phyloP scores from a whole-genome alignment of 2,329 filamentous ascomycete genomes.

The Calonectria ilicicola region DNA sequence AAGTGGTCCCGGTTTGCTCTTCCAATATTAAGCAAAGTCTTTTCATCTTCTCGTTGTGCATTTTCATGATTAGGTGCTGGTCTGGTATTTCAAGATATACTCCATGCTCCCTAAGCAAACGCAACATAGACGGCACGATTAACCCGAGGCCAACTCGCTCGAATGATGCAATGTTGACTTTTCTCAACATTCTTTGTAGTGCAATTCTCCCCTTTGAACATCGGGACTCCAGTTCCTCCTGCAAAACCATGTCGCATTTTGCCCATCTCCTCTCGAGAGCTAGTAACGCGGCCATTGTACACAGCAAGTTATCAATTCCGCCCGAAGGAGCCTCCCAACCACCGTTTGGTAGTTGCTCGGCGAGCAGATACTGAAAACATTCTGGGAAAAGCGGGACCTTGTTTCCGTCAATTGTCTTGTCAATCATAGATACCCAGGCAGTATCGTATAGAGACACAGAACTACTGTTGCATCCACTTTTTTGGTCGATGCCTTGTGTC shows the following conservation, averaged over 20 bases:
- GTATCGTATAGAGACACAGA: background rate
- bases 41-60: background rate
- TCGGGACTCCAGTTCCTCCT: background rate
- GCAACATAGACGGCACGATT: background rate
- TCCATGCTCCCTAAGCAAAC: background rate
- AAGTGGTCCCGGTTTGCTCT: background rate
- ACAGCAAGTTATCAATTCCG: background rate
- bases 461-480: background rate
- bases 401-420: background rate
- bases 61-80: background rate
- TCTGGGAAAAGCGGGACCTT: background rate
- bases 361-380: background rate
- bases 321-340: background rate
- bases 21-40: background rate
- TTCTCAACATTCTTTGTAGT: background rate
- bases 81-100: background rate
- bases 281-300: background rate
- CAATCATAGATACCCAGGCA: background rate
- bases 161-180: background rate
- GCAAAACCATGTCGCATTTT: background rate
- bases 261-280: background rate
- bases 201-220: background rate
- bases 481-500: background rate
- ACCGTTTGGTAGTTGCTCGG: background rate
- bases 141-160: background rate